Evolutionary conservation across 805 yeast species (phyloP).

Genomic region (Candida palmyrensis): DNA sequence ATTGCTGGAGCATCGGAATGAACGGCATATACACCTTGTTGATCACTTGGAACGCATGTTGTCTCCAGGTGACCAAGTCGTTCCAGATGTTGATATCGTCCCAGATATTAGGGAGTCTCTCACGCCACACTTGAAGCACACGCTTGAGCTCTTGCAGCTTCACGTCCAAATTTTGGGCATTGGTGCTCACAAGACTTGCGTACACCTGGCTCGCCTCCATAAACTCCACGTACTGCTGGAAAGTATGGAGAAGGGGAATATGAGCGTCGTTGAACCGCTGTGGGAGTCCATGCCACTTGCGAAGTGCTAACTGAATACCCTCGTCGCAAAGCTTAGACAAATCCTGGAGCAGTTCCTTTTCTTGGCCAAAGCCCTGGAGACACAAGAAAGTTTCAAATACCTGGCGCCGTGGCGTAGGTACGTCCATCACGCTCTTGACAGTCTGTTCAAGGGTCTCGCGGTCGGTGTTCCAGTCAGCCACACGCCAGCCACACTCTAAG

Average conservation of each 20-base stretch:
- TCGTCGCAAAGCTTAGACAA: conserved; percentile 88
- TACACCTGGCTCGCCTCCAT: conserved; percentile 96
- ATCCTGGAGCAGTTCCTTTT: conserved; percentile 79
- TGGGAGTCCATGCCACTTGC: conserved; percentile 93
- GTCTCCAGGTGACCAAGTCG: conserved; percentile 97
- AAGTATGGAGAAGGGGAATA: conserved; percentile 81
- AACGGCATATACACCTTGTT: conserved; percentile 92
- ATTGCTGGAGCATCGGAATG: conserved; percentile 76
- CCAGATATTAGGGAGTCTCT: conserved; percentile 92
- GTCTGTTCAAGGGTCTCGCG: conserved; percentile 91
- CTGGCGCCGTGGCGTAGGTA: conserved; percentile 96
- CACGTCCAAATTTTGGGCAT: conserved; percentile 85
- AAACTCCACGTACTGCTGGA: conserved; percentile 96
- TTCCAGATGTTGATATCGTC: conserved; percentile 98
- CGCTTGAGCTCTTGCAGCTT: conserved; percentile 93
- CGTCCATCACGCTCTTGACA: conserved; percentile 95
- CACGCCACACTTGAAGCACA: conserved; percentile 96
- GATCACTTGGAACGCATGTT: conserved; percentile 94
- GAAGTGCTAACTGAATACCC: conserved; percentile 86
- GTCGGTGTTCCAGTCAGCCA: conserved; percentile 97
- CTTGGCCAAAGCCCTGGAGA: conserved; percentile 89
- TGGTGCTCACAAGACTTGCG: conserved; percentile 80
- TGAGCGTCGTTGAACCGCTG: conserved; percentile 76
- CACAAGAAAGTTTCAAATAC: conserved; percentile 91
- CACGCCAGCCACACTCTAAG: conserved; percentile 99